Conservation (phyloP, 169 alveolate species). For the Plasmodium vinckei region DNA sequence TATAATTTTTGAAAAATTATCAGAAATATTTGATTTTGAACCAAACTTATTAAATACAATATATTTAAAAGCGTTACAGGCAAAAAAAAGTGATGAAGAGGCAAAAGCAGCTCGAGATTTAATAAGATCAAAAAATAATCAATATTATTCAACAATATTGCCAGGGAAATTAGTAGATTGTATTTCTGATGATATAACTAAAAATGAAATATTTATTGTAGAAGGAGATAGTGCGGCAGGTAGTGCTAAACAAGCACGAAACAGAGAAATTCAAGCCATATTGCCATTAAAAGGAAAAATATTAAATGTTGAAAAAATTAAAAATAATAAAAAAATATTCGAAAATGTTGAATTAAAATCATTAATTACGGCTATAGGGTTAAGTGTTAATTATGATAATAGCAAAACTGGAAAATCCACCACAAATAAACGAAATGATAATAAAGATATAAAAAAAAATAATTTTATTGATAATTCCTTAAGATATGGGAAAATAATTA, state of each 20-base stretch:
- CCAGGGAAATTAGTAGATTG: constrained; percentile 88
- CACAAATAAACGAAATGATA: constrained; percentile 28
- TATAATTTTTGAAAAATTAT: constrained; percentile 80
- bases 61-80: constrained; percentile 83
- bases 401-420: constrained; percentile 22
- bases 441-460: constrained; percentile 44
- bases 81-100: constrained; percentile 85
- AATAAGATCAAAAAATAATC: constrained; percentile 82
- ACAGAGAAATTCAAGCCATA: constrained; percentile 87
- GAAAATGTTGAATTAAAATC: constrained; percentile 84
- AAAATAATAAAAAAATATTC: constrained; percentile 79
- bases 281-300: constrained; percentile 89
- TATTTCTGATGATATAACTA: constrained; percentile 77
- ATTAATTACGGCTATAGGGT: constrained; percentile 76
- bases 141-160: constrained; percentile 69
- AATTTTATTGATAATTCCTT: constrained; percentile 24
- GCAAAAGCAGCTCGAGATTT: constrained; percentile 87
- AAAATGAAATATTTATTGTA: constrained; percentile 86
- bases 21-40: constrained; percentile 83
- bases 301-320: constrained; percentile 85
- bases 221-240: constrained; percentile 92
- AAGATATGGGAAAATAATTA: constrained; percentile 86
- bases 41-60: constrained; percentile 81
- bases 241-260: constrained; percentile 88
- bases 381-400: constrained; percentile 62